Evolutionary conservation across 345 rosid genomes (phyloP).

Genomic region (Salix caprea): DNA sequence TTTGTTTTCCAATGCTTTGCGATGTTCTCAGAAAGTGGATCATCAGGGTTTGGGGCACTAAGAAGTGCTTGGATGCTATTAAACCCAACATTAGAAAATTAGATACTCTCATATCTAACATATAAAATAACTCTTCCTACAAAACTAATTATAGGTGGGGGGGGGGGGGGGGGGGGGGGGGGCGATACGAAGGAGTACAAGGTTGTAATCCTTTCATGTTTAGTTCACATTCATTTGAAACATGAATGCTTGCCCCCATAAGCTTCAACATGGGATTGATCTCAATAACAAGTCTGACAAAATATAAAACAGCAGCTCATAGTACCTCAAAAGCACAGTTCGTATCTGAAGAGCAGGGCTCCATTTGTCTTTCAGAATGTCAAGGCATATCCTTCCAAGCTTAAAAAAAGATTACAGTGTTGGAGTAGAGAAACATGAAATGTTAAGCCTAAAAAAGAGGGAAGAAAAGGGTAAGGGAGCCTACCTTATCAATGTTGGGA

Average conservation of each 20-base stretch:
- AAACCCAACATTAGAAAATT: not conserved
- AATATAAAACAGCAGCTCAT: not conserved
- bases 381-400: slow-evolving; percentile 99
- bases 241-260: not conserved
- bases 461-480: slow-evolving; percentile 4
- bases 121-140: not conserved
- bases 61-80: slow-evolving; percentile 90
- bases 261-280: not conserved
- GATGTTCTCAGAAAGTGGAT: slow-evolving; percentile 95
- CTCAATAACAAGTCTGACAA: not conserved
- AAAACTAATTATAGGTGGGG: not conserved
- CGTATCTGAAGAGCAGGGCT: slow-evolving; percentile 99
- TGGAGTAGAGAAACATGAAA: slow-evolving; percentile 1
- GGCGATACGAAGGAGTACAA: not conserved
- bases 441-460: not conserved
- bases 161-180: not conserved
- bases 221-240: not conserved
- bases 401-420: slow-evolving; percentile 18
- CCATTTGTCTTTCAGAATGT: slow-evolving; percentile 98
- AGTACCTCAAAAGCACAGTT: slow-evolving; percentile 92
- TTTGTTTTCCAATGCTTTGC: slow-evolving; percentile 99
- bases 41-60: slow-evolving; percentile 98
- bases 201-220: not conserved
- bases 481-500: slow-evolving; percentile 96
- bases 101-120: not conserved